Evolutionary conservation across 192 early-diverging fungal genomes (phyloP).

Genomic region (Cladochytrium replicatum): DNA sequence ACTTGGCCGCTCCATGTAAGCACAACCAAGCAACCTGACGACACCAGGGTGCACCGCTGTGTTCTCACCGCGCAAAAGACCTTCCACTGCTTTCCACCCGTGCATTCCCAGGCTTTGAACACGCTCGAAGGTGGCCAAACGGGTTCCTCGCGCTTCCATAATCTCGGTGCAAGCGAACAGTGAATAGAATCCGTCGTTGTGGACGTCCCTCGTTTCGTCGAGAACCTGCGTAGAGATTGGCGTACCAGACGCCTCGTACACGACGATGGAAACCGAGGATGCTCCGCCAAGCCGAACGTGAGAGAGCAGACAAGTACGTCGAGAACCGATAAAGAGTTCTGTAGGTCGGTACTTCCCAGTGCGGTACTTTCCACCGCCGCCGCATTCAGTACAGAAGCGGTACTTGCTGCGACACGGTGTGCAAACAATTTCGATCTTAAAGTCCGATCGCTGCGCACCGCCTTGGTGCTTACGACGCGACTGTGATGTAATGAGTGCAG

Average conservation of each 20-base stretch:
- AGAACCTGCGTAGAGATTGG: slow-evolving; percentile 1
- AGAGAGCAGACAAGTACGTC: slow-evolving; percentile 25
- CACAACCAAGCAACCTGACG: too few species aligned
- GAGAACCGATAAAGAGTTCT: slow-evolving; percentile 25
- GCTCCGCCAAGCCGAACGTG: slow-evolving; percentile 29
- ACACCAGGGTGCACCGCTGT: too few species aligned
- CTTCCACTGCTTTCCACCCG: too few species aligned
- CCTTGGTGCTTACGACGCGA: too few species aligned
- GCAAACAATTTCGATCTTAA: slow-evolving; percentile 29
- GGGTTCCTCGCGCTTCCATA: slow-evolving; percentile 4
- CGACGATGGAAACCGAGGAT: slow-evolving; percentile 4
- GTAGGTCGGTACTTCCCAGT: slow-evolving; percentile 38
- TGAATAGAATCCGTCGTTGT: slow-evolving; percentile 13
- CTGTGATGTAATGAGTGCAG: too few species aligned
- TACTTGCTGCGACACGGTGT: slow-evolving; percentile 11
- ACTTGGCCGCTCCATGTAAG: too few species aligned
- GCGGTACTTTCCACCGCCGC: slow-evolving; percentile 35
- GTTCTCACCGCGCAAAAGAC: too few species aligned
- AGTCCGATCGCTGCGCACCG: too few species aligned
- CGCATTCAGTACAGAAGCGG: slow-evolving; percentile 30
- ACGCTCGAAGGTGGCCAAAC: too few species aligned
- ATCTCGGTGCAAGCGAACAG: slow-evolving; percentile 15
- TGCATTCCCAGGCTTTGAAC: too few species aligned
- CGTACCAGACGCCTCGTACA: slow-evolving; percentile 6
- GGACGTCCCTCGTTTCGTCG: not conserved